Evolutionary conservation across 345 rosid genomes (phyloP), one percentile per base, ranked within the genome.

Genomic region (Euclidium syriacum): DNA sequence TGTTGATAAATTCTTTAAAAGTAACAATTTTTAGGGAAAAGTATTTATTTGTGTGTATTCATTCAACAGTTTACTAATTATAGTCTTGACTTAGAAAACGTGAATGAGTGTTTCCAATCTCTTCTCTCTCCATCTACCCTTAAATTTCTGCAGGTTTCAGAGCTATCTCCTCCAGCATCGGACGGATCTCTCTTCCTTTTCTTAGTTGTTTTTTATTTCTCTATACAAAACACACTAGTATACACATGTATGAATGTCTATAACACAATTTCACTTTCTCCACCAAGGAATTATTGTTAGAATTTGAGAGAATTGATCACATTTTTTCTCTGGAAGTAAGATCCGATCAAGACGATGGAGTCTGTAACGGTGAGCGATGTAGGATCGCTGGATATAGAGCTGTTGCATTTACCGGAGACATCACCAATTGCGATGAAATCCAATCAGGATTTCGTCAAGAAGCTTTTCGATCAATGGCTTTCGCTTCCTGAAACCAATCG

Each of bases 401-500:
- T 87, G 59, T 78, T 94, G 73, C 97, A 87, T 78, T 76, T 94
- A 2, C 86, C 74, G 26, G 99, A 94, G 80, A 69, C 91, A 69
- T 73, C 97, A 39, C 88, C 95, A 3, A 51, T 79, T 56, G 81
- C 81, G 19, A 73, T 94, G 77, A 84, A 86, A 80, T 78, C 95
- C n/a, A 79, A 86, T 71, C 85, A 91, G 25, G 83, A 79, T 66
- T 88, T 87, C 63, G 85, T 84, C 2, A 83, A 83, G 72, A 79
- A 68, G 65, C 89, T 94, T 40, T 94, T 87, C 64, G 90, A 88
- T 68, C 95, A 87, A 81, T 90, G 99, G 99, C 92, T 94, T 53
- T 62, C 92, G 7, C 90, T 94, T 42, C 87, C 97, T 19, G 97
- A 94, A 18, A 75, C 91, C 58, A 75, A 78, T 64, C 88, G 88